These are phyloP conservation scores for Paracorniculantispora psalliotae DNA, from an alignment of 2,329 filamentous ascomycete genomes.

Conservation along the genomic window DNA sequence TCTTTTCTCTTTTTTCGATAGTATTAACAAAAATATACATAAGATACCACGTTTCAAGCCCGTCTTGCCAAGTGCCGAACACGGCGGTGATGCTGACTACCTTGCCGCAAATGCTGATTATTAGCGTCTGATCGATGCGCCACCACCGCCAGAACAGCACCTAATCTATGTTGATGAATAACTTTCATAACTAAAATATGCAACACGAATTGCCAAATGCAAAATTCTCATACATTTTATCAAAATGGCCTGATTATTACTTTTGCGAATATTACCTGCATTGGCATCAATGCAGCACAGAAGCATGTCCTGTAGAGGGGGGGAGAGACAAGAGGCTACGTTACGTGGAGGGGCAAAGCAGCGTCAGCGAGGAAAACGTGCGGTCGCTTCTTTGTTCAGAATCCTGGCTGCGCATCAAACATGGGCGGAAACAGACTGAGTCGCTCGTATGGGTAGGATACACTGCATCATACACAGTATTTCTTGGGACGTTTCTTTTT, in stretches of 20 bases:
- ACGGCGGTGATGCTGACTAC: background rate
- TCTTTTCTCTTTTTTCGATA: background rate
- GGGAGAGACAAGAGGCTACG: background rate
- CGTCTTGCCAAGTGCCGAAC: background rate
- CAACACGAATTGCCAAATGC: too few species aligned
- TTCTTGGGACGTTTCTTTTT: too few species aligned
- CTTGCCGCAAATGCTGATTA: too few species aligned
- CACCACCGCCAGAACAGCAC: too few species aligned
- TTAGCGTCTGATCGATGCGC: too few species aligned
- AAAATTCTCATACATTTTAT: too few species aligned
- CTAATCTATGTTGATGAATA: too few species aligned
- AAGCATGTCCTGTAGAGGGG: background rate
- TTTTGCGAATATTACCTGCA: background rate
- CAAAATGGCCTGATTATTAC: background rate
- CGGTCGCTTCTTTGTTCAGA: too few species aligned
- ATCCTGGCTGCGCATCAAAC: background rate
- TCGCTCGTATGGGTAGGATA: too few species aligned
- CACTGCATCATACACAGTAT: too few species aligned
- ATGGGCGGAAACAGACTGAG: too few species aligned
- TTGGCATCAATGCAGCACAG: background rate
- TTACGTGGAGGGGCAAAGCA: background rate
- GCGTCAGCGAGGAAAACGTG: background rate
- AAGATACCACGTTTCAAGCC: conserved; percentile 7
- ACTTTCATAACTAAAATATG: too few species aligned
- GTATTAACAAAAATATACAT: background rate